Conservation (phyloP, 1,139 yeast genomes). For the Nakaseomyces delphensis region DNA sequence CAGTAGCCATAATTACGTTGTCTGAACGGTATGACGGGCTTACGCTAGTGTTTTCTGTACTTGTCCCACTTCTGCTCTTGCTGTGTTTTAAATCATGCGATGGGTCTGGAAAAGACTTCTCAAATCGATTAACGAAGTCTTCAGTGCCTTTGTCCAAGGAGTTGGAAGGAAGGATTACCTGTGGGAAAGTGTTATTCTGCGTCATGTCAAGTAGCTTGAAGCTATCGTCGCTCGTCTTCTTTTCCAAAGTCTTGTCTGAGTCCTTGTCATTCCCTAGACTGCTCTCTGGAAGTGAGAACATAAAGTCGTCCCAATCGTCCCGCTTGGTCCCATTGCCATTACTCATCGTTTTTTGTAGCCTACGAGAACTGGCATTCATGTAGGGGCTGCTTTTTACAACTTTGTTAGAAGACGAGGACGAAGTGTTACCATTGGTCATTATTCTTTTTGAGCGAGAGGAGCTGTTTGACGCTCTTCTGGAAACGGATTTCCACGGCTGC, state of each 20-base stretch:
- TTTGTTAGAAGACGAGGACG: slow-evolving; percentile 19
- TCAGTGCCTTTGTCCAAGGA: not conserved
- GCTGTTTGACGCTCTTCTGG: slow-evolving; percentile 11
- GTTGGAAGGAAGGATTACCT: slow-evolving; percentile 26
- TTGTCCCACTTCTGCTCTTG: slow-evolving; percentile 7
- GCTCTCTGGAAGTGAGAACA: slow-evolving; percentile 28
- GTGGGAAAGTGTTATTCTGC: slow-evolving; percentile 14
- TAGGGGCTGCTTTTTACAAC: slow-evolving; percentile 27
- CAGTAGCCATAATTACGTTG: slow-evolving; percentile 11
- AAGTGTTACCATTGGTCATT: slow-evolving; percentile 7
- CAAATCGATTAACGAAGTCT: not conserved
- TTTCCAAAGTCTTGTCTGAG: not conserved
- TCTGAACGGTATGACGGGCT: not conserved
- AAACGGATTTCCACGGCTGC: slow-evolving; percentile 11
- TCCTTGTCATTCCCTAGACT: slow-evolving; percentile 12
- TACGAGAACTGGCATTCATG: slow-evolving; percentile 13
- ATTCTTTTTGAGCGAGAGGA: slow-evolving; percentile 14
- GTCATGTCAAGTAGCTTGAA: slow-evolving; percentile 1
- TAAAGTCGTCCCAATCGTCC: slow-evolving; percentile 23
- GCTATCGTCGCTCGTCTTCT: not conserved
- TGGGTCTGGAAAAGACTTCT: not conserved
- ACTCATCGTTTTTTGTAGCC: slow-evolving; percentile 6
- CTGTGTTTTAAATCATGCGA: not conserved
- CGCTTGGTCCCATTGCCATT: slow-evolving; percentile 1
- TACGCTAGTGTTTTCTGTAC: slow-evolving; percentile 3